Conservation (phyloP, 441 rosid species). For the Populus trichocarpa region DNA sequence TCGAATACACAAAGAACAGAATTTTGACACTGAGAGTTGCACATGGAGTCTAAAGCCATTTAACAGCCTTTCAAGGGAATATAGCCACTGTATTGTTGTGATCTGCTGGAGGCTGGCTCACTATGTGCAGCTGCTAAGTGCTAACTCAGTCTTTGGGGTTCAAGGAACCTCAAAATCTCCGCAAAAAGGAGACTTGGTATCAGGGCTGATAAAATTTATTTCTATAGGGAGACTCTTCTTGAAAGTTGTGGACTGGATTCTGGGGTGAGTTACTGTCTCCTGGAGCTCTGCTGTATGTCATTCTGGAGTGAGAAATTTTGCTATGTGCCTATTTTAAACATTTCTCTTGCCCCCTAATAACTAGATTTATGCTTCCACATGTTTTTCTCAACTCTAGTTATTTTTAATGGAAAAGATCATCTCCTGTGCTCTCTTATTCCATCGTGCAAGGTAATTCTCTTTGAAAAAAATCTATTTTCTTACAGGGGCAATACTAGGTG, state of each 20-base stretch:
- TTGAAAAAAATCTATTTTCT: background rate
- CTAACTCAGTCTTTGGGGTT: background rate
- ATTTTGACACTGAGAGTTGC: background rate
- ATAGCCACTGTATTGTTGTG: background rate
- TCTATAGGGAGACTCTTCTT: background rate
- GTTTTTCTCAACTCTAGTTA: background rate
- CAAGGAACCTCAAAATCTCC: background rate
- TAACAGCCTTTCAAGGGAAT: background rate
- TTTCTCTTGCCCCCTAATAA: background rate
- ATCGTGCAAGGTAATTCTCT: background rate
- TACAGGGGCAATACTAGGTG: background rate
- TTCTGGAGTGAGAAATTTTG: background rate
- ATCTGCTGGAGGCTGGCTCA: background rate
- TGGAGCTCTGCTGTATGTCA: background rate
- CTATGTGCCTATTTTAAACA: background rate
- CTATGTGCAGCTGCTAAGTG: background rate
- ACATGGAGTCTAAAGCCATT: background rate
- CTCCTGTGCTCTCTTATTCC: background rate
- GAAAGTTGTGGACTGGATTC: background rate
- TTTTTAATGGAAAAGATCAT: background rate
- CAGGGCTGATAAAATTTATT: background rate
- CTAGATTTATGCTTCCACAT: background rate
- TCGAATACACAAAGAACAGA: background rate
- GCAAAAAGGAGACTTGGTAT: background rate
- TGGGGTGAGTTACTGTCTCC: background rate